phyloP scores from a whole-genome alignment of 228 moss, liverwort and hornwort genomes.

The Sphagnum magellanicum region DNA sequence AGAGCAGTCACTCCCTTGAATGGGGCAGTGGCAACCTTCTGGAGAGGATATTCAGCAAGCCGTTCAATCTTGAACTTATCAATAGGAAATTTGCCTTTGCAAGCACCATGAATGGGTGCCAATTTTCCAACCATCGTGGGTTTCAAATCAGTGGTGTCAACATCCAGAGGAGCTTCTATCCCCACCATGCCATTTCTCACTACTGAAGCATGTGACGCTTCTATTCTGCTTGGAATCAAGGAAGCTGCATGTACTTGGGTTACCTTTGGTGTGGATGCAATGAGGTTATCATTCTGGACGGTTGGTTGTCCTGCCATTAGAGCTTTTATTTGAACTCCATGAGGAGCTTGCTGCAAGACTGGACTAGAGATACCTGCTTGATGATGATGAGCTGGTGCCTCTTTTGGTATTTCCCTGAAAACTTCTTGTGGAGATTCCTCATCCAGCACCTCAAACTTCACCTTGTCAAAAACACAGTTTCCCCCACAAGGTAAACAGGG shows the following conservation, averaged over 20 bases:
- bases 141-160: background rate
- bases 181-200: constrained; percentile 2
- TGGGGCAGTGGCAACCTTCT: constrained; percentile 11
- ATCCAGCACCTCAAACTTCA: background rate
- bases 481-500: too few species aligned
- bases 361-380: background rate
- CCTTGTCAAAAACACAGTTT: background rate
- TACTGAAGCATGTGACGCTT: background rate
- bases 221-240: background rate
- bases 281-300: background rate
- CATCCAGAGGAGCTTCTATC: constrained; percentile 1
- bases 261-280: background rate
- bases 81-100: background rate
- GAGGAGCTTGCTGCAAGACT: background rate
- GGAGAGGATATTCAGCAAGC: constrained; percentile 34
- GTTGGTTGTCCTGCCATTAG: constrained; percentile 1
- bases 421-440: background rate
- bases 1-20: background rate
- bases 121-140: background rate
- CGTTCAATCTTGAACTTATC: background rate
- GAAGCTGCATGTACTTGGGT: too few species aligned
- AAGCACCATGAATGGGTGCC: background rate
- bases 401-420: background rate
- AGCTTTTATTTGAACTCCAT: constrained; percentile 1
- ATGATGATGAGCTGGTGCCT: background rate